Conservation (phyloP, 2,329 filamentous ascomycete genomes). For the Waltergamsia citrina region DNA sequence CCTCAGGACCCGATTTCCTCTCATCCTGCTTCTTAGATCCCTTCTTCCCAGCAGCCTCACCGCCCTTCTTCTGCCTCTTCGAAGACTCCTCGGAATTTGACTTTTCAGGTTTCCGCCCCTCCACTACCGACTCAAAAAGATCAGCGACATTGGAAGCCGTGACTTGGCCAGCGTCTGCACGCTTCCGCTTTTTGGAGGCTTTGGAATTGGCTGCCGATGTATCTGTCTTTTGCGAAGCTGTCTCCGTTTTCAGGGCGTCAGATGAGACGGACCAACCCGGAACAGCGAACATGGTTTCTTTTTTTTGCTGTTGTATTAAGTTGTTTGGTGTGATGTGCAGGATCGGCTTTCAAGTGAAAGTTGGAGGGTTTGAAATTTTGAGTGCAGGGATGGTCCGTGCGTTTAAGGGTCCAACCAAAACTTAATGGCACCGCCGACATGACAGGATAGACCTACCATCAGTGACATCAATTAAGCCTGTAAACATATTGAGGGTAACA, state of each 20-base stretch:
- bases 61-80: conserved; percentile 21
- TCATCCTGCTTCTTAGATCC: conserved; percentile 5
- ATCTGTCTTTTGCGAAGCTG: conserved; percentile 10
- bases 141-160: conserved; percentile 64
- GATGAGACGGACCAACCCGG: conserved; percentile 83
- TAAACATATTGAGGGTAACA: too few relatives aligned
- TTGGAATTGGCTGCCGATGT: conserved; percentile 19
- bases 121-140: conserved; percentile 72
- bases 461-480: too few relatives aligned
- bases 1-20: conserved; percentile 10
- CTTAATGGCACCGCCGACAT: too few relatives aligned
- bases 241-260: conserved; percentile 62
- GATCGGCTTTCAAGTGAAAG: not conserved
- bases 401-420: not conserved
- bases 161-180: conserved; percentile 32
- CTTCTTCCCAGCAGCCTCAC: too few relatives aligned
- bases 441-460: too few relatives aligned
- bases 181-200: conserved; percentile 53
- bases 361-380: not conserved
- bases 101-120: conserved; percentile 42
- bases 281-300: conserved; percentile 70
- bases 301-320: not conserved
- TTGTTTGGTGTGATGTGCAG: not conserved
- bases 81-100: conserved; percentile 14
- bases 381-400: not conserved